Evolutionary conservation across 2,329 filamentous ascomycete genomes (phyloP).

Genomic region (Neopestalotiopsis clavispora): DNA sequence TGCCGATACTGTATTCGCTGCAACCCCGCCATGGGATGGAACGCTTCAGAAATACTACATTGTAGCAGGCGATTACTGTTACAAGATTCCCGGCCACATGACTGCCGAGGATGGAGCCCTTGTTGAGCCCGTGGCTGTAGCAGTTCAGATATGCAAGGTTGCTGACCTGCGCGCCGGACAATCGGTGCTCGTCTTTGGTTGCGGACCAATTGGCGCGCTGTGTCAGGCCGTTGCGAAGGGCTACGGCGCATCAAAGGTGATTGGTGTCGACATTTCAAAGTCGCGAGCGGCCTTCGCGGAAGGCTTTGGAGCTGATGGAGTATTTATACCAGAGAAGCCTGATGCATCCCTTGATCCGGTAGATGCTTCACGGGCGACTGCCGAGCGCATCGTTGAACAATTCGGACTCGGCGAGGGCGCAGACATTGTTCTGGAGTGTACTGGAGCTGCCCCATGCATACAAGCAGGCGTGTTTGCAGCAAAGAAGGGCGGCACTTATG

Average conservation of each 20-base stretch:
- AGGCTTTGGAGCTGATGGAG: constrained; percentile 48
- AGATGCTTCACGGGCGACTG: constrained; percentile 42
- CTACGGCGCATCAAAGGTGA: constrained; percentile 48
- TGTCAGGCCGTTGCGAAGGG: constrained; percentile 51
- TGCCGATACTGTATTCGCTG: constrained; percentile 51
- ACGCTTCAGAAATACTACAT: constrained; percentile 55
- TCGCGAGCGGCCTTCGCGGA: constrained; percentile 46
- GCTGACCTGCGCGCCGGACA: constrained; percentile 45
- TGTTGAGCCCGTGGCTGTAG: constrained; percentile 57
- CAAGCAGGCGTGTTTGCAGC: constrained; percentile 49
- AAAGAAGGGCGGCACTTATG: constrained; percentile 52
- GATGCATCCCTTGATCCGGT: constrained; percentile 37
- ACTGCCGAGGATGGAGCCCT: constrained; percentile 56
- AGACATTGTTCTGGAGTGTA: constrained; percentile 55
- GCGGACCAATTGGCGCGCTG: constrained; percentile 53
- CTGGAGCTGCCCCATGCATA: constrained; percentile 51
- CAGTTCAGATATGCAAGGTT: constrained; percentile 49
- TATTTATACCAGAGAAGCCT: constrained; percentile 42
- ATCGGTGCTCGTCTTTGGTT: constrained; percentile 53
- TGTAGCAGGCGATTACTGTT: constrained; percentile 51
- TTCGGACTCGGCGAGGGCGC: constrained; percentile 48
- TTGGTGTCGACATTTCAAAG: constrained; percentile 51
- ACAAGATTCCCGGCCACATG: constrained; percentile 49
- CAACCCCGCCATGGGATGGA: constrained; percentile 53
- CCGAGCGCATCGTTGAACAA: constrained; percentile 41